Evolutionary conservation across 768 basidiomycete genomes (phyloP).

Genomic region (Psilocybe tampanensis): DNA sequence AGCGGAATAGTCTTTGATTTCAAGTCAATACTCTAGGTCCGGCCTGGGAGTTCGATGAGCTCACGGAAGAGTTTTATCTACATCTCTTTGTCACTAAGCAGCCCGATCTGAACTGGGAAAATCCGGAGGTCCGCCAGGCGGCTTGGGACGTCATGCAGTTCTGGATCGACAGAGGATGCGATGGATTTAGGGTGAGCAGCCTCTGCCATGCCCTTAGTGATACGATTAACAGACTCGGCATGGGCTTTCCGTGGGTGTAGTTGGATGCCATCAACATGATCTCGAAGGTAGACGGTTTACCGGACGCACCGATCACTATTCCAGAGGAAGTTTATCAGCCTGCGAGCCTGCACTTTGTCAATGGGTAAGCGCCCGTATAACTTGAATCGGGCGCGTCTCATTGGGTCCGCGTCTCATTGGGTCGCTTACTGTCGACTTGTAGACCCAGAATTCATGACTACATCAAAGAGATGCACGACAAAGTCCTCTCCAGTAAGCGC

Average conservation of each 20-base stretch:
- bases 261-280: conserved; percentile 76
- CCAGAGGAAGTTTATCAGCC: conserved; percentile 55
- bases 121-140: conserved; percentile 57
- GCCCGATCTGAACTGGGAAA: conserved; percentile 82
- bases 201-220: too few relatives aligned
- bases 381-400: too few relatives aligned
- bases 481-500: conserved; percentile 60
- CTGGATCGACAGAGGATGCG: conserved; percentile 73
- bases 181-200: conserved; percentile 78
- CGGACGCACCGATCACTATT: conserved; percentile 64
- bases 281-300: conserved; percentile 62
- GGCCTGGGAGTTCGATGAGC: conserved; percentile 71
- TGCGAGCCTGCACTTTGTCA: conserved; percentile 54
- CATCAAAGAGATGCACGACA: conserved; percentile 63
- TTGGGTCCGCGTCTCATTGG: too few relatives aligned
- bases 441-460: conserved; percentile 71
- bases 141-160: conserved; percentile 70
- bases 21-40: conserved; percentile 52
- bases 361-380: conserved; percentile 53
- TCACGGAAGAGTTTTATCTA: conserved; percentile 72
- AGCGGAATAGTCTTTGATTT: neutral
- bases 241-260: too few relatives aligned
- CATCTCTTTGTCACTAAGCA: conserved; percentile 69
- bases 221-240: too few relatives aligned
- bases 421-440: neutral